These are phyloP conservation scores for Coccinonectria pachysandricola DNA, from an alignment of 2,329 filamentous ascomycete species.

Conservation along the genomic window DNA sequence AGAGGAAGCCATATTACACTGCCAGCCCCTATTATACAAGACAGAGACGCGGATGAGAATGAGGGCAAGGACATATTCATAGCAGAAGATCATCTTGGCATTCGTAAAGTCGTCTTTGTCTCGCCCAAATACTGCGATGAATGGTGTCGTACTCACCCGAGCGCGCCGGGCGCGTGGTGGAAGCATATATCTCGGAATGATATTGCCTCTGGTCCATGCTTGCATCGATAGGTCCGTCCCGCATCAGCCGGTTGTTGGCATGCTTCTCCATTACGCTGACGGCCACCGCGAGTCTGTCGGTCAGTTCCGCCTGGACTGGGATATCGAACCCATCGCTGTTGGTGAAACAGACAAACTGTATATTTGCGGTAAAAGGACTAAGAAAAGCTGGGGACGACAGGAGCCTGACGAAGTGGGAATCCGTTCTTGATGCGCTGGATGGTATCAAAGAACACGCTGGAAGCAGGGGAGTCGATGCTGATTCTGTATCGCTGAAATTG, in stretches of 20 bases:
- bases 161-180: conserved; percentile 3
- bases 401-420: no score
- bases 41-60: neutral
- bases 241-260: conserved; percentile 3
- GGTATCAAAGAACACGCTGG: no score
- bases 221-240: conserved; percentile 1
- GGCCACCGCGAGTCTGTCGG: conserved; percentile 4
- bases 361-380: conserved; percentile 4
- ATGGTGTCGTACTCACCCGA: conserved; percentile 3
- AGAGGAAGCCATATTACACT: conserved; percentile 1
- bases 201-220: conserved; percentile 2
- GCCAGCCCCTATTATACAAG: conserved; percentile 1
- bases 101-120: conserved; percentile 5
- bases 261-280: conserved; percentile 5
- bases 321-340: conserved; percentile 1
- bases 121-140: conserved; percentile 2
- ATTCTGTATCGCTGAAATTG: no score
- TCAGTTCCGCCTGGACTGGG: conserved; percentile 5
- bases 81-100: conserved; percentile 5
- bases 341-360: conserved; percentile 2
- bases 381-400: conserved; percentile 1
- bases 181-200: conserved; percentile 1
- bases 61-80: conserved; percentile 5
- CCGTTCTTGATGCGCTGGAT: no score
- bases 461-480: no score